Evolutionary conservation across 1,139 yeast genomes (phyloP).

Genomic region (Candida glucosophila): DNA sequence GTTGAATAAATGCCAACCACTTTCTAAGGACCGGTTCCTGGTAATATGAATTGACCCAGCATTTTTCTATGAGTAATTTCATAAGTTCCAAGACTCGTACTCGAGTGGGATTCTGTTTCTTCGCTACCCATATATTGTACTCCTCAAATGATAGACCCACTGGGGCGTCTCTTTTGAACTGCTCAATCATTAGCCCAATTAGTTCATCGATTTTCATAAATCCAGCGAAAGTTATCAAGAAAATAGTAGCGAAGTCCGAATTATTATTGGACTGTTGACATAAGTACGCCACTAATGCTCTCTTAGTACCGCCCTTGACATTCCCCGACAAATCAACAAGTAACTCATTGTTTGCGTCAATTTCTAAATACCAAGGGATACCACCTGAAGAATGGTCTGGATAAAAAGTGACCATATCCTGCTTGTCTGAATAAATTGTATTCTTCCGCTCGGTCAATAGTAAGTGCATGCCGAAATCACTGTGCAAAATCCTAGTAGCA

Average conservation of each 20-base stretch:
- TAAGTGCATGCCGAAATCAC: constrained; percentile 56
- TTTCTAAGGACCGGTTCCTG: constrained; percentile 38
- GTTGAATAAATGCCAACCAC: constrained; percentile 52
- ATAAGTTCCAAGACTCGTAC: constrained; percentile 62
- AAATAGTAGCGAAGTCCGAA: constrained; percentile 58
- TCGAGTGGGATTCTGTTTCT: constrained; percentile 61
- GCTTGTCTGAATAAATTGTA: constrained; percentile 33
- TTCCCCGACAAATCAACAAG: constrained; percentile 66
- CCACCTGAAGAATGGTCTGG: constrained; percentile 31
- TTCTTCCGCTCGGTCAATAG: constrained; percentile 55
- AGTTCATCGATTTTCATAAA: constrained; percentile 66
- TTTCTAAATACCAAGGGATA: constrained; percentile 74
- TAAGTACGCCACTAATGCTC: constrained; percentile 73
- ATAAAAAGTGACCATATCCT: constrained; percentile 29
- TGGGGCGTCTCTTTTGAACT: constrained; percentile 76
- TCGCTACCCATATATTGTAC: constrained; percentile 70
- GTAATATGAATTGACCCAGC: constrained; percentile 67
- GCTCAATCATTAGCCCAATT: constrained; percentile 48
- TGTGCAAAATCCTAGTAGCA: constrained; percentile 71
- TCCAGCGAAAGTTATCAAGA: constrained; percentile 69
- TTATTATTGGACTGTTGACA: constrained; percentile 73
- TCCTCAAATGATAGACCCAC: constrained; percentile 83
- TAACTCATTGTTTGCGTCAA: constrained; percentile 68
- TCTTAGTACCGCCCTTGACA: constrained; percentile 79
- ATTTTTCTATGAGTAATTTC: constrained; percentile 62